Conservation (phyloP, 495 filamentous ascomycete genomes). For the Penicillium psychrofluorescens region DNA sequence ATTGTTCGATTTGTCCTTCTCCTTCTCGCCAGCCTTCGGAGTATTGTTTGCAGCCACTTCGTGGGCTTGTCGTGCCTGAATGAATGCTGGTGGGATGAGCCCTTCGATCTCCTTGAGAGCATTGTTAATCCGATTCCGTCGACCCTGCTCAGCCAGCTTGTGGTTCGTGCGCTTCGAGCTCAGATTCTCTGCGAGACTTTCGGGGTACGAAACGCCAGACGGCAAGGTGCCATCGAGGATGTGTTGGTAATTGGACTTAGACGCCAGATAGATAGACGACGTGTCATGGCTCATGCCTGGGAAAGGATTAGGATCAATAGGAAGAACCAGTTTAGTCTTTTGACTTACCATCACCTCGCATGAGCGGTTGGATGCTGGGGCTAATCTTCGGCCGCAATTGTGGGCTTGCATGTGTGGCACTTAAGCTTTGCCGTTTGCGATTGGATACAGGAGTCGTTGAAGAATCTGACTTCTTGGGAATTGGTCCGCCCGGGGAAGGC, state of each 20-base stretch:
- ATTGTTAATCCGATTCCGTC: constrained; percentile 89
- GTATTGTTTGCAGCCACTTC: constrained; percentile 21
- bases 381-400: constrained; percentile 89
- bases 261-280: constrained; percentile 61
- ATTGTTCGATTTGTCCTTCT: constrained; percentile 39
- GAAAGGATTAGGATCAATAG: background rate
- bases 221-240: constrained; percentile 88
- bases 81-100: constrained; percentile 57
- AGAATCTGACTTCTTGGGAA: constrained; percentile 32
- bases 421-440: constrained; percentile 66
- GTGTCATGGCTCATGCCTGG: constrained; percentile 57
- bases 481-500: constrained; percentile 37
- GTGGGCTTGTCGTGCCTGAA: constrained; percentile 26
- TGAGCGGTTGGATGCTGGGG: constrained; percentile 84
- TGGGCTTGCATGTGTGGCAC: constrained; percentile 72
- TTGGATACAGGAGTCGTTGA: constrained; percentile 20
- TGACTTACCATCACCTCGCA: constrained; percentile 66
- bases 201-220: constrained; percentile 85
- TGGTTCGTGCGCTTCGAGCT: constrained; percentile 96
- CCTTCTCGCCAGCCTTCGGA: constrained; percentile 32
- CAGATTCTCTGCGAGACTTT: constrained; percentile 81
- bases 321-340: too few species aligned
- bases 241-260: constrained; percentile 97
- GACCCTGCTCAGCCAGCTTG: constrained; percentile 95
- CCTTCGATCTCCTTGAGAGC: constrained; percentile 87